These are phyloP conservation scores for Rhizophora apiculata DNA, from an alignment of 345 rosid species.

Conservation along the genomic window DNA sequence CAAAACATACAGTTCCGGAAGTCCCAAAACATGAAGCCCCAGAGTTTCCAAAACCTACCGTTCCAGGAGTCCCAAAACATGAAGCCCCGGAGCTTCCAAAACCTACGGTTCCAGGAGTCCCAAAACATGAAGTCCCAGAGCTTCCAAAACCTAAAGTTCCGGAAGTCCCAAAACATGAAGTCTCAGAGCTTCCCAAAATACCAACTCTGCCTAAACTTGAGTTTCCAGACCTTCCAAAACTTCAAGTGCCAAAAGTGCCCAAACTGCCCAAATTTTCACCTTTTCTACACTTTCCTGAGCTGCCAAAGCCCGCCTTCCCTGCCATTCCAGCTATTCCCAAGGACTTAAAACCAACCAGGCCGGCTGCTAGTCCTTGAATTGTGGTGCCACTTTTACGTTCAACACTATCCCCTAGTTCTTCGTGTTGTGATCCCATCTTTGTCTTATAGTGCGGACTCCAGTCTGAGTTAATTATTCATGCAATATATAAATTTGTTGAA, in stretches of 20 bases:
- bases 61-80: conserved; percentile 1
- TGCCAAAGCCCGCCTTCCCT: conserved; percentile 2
- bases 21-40: neutral
- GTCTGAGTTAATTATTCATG: neutral
- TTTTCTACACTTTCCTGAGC: neutral
- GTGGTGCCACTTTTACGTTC: no score
- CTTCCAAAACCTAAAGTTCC: neutral
- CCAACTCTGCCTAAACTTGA: neutral
- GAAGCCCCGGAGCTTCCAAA: neutral
- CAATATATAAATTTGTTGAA: neutral
- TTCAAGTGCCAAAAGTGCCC: neutral
- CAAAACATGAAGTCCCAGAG: neutral
- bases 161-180: neutral
- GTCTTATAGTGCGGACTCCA: no score
- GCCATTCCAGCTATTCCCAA: conserved; percentile 20
- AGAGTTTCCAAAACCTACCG: neutral
- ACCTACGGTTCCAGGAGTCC: neutral
- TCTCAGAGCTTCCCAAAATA: conserved; percentile 6
- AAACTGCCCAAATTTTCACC: neutral
- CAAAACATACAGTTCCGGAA: neutral
- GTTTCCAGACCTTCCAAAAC: neutral
- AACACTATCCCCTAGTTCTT: no score
- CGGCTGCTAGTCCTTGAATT: conserved; percentile 13
- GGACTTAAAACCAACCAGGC: conserved; percentile 5
- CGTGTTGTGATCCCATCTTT: no score